A percentile compares a stretch with the other conserved stretches of the same genome.
These are phyloP conservation scores for Diaporthe batatas DNA, from an alignment of 2,329 filamentous ascomycete genomes.

Conservation along the genomic window DNA sequence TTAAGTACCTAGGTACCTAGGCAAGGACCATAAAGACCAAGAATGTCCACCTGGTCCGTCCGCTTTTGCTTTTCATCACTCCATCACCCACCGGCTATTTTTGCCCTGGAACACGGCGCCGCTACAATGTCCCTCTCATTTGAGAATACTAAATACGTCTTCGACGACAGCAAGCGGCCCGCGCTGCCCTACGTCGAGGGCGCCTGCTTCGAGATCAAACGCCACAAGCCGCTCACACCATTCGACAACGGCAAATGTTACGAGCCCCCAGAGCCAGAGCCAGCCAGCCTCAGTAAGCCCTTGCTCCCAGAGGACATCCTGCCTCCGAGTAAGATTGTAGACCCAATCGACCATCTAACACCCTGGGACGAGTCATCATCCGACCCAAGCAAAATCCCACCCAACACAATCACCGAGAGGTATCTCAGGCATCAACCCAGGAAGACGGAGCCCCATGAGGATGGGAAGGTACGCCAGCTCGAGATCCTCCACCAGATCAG, in stretches of 20 bases:
- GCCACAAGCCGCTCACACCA: background rate
- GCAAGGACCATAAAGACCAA: too few species aligned
- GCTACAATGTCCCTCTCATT: background rate
- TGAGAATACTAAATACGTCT: background rate
- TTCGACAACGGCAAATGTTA: background rate
- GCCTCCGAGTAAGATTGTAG: background rate
- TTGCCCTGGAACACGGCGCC: too few species aligned
- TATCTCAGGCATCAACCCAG: too few species aligned
- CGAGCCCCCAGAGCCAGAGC: background rate
- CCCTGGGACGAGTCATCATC: background rate
- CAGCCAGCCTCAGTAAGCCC: background rate
- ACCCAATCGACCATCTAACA: conserved; percentile 1
- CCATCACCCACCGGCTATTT: too few species aligned
- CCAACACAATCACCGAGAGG: background rate
- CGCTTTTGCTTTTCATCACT: too few species aligned
- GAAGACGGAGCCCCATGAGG: too few species aligned
- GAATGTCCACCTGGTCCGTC: too few species aligned
- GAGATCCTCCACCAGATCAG: too few species aligned
- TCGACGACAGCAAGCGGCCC: conserved; percentile 2
- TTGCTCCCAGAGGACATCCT: background rate
- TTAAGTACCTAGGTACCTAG: too few species aligned
- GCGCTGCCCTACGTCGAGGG: background rate
- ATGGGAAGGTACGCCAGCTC: too few species aligned
- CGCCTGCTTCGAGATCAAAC: background rate
- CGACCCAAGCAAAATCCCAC: background rate